Evolutionary conservation across 2,329 filamentous ascomycete genomes (phyloP), one percentile per base, ranked within the genome.

Genomic region (Chalaropsis thielavioides): DNA sequence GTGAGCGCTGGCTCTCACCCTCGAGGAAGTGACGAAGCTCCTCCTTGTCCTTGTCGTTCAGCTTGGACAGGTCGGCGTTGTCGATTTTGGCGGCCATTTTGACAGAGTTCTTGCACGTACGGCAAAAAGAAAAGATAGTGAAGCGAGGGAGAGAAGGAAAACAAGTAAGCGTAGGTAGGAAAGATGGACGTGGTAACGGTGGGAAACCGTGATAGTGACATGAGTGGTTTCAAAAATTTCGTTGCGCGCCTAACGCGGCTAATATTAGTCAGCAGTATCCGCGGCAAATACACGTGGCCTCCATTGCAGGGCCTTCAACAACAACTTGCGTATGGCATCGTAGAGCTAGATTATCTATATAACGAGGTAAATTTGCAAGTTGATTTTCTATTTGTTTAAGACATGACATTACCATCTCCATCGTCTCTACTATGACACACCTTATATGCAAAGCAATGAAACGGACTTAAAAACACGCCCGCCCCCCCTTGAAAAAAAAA

Each of bases 11-110:
- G 69, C 83, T 82, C 79, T 96, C 91, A 73, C 89, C 90, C 70
- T 84, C 78, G 67, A 96, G 81, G 76, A 96, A 92, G 73, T 90
- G 85, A 72, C 90, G 89, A 54, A 99, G 82, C 76, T 97, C 91
- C 69, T 84, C 80, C 81, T 91, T 94, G 77, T 96, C 91, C 72
- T 83, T 82, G 67, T 89, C 86, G 71, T 83, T 88, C 73, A 96
- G 86, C 76, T 85, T 85, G 71, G 84, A 82, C 69, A 92, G 78
- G 72, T 92, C 88, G 72, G 85, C 71, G 67, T 80, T 77, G 66
- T 79, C 77, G 72, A 82, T 73, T 24, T 67, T 67, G 38, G 66
- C 63, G 51, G 58, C 35, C 75, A 76, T 77, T 43, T 41, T 70
- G 66, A 65, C 67, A 64, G 64, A 58, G 61, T 59, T 44, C 31